These are phyloP conservation scores for Acanthamoeba polyphaga DNA, from an alignment of 208 protist species.

Conservation along the genomic window DNA sequence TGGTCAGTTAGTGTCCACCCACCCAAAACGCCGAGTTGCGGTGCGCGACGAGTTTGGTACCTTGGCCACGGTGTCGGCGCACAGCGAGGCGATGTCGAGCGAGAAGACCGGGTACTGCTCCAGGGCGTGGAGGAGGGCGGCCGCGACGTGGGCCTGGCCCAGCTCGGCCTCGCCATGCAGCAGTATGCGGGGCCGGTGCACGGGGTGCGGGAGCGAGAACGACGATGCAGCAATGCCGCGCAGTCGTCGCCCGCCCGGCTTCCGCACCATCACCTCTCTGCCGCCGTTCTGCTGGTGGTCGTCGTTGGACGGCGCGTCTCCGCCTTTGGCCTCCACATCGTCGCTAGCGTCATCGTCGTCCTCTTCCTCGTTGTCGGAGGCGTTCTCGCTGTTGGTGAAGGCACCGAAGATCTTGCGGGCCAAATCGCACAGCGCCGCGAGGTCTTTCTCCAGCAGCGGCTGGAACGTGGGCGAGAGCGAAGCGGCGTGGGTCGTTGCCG, in stretches of 20 bases:
- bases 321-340: background rate
- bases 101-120: slow-evolving; percentile 79
- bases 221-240: background rate
- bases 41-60: background rate
- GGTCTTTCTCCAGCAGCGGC: slow-evolving; percentile 34
- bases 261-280: background rate
- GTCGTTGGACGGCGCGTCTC: background rate
- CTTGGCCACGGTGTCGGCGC: slow-evolving; percentile 66
- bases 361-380: background rate
- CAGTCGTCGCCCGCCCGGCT: background rate
- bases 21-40: background rate
- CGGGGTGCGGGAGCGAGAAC: slow-evolving; percentile 44
- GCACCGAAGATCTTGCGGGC: slow-evolving; percentile 47
- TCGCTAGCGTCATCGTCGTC: background rate
- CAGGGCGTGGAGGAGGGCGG: slow-evolving; percentile 78
- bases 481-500: slow-evolving; percentile 26
- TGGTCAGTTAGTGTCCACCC: background rate
- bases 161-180: slow-evolving; percentile 54
- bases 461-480: slow-evolving; percentile 44
- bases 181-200: slow-evolving; percentile 67
- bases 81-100: slow-evolving; percentile 68
- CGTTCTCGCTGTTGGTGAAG: slow-evolving; percentile 22
- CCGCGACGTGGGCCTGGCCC: slow-evolving; percentile 75
- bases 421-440: slow-evolving; percentile 20
- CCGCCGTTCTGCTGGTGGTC: background rate